Percentiles rank a stretch among this genome's conserved stretches.
These are phyloP conservation scores for Chlorella variabilis DNA, from an alignment of 163 green algal species.

Conservation along the genomic window DNA sequence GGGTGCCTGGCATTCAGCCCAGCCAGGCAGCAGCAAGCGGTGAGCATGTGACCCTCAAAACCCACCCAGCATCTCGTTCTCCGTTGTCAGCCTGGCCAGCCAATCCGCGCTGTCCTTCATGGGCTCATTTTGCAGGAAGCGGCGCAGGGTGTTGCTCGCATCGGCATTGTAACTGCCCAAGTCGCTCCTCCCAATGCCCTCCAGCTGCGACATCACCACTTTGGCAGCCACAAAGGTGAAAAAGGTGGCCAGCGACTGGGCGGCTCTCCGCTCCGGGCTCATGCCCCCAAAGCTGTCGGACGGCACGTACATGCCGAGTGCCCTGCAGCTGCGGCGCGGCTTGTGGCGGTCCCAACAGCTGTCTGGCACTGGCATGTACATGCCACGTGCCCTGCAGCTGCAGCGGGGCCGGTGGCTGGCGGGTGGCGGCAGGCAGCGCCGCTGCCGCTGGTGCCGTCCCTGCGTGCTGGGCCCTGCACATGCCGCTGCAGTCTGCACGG, in stretches of 20 bases:
- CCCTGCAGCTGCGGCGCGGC: too few relatives aligned
- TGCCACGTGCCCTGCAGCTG: too few relatives aligned
- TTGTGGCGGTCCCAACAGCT: too few relatives aligned
- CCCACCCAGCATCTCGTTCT: constrained; percentile 71
- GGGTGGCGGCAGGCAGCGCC: too few relatives aligned
- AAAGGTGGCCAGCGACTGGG: constrained; percentile 60
- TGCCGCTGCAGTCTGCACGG: too few relatives aligned
- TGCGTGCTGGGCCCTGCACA: too few relatives aligned
- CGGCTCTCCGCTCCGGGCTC: constrained; percentile 70
- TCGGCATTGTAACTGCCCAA: constrained; percentile 69
- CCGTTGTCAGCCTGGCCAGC: constrained; percentile 66
- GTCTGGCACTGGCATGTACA: too few relatives aligned
- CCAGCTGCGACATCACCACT: constrained; percentile 73
- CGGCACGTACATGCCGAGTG: constrained; percentile 17
- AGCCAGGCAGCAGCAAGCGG: too few relatives aligned
- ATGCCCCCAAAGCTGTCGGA: constrained; percentile 67
- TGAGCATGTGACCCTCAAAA: neutral
- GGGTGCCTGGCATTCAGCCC: neutral
- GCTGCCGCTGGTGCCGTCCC: neutral
- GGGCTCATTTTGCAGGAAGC: constrained; percentile 56
- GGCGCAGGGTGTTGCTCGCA: constrained; percentile 52
- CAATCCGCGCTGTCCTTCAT: constrained; percentile 66
- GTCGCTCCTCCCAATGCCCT: constrained; percentile 65
- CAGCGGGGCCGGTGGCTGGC: neutral
- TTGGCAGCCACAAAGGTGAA: constrained; percentile 76